Evolutionary conservation across 192 early-diverging fungal species (phyloP).

Genomic region (Globomyces pollinis-pini): DNA sequence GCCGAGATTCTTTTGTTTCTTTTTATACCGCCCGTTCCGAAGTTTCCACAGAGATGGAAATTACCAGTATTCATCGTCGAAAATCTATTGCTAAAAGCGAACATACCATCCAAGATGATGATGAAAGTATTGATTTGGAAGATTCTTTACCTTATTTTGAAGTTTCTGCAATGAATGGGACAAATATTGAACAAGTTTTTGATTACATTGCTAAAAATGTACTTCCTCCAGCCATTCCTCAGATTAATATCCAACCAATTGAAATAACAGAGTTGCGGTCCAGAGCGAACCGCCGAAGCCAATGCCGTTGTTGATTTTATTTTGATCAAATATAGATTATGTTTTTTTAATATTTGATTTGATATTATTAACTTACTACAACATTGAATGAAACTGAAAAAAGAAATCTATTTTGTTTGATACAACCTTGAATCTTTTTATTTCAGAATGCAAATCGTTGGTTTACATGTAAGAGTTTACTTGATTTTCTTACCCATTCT

Average conservation of each 20-base stretch:
- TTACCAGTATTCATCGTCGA: background rate
- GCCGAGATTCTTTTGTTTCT: slow-evolving; percentile 6
- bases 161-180: background rate
- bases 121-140: background rate
- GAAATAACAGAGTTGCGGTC: too few species aligned
- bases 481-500: background rate
- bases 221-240: background rate
- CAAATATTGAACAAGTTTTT: background rate
- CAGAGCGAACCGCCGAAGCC: background rate
- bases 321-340: too few species aligned
- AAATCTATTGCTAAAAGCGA: background rate
- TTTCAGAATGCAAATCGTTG: too few species aligned
- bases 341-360: background rate
- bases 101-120: background rate
- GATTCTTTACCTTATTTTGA: slow-evolving; percentile 4
- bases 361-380: background rate
- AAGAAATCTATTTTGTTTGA: too few species aligned
- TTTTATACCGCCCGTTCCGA: slow-evolving; percentile 5
- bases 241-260: background rate
- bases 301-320: background rate
- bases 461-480: background rate
- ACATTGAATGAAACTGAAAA: too few species aligned
- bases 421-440: too few species aligned
- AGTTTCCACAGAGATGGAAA: background rate
- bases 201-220: slow-evolving; percentile 3